Evolutionary conservation across 192 early-diverging fungal species (phyloP).

Genomic region (Powellomyces hirtus): DNA sequence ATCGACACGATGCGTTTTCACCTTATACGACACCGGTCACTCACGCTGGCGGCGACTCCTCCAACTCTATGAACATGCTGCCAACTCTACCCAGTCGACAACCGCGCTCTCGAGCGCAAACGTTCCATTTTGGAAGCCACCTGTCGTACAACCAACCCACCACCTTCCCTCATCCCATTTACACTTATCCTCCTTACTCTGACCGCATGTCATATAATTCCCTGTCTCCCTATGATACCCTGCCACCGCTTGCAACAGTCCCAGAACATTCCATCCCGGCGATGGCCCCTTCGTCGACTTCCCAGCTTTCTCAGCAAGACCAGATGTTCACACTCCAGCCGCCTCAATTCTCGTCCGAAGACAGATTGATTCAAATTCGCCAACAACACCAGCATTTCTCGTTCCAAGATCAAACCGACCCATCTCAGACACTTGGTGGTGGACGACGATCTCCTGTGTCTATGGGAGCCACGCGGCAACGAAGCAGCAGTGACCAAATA

Average conservation of each 20-base stretch:
- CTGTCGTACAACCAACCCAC: not conserved
- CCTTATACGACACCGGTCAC: no score
- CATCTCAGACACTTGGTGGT: not conserved
- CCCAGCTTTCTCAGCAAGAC: not conserved
- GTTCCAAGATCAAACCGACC: not conserved
- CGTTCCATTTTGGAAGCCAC: constrained; percentile 14
- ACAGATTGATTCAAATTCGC: not conserved
- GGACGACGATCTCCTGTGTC: not conserved
- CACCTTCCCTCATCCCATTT: not conserved
- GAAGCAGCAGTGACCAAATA: constrained; percentile 17
- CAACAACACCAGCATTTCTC: not conserved
- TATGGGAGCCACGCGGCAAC: not conserved
- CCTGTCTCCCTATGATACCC: not conserved
- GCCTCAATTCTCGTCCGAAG: not conserved
- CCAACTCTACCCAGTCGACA: no score
- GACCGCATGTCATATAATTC: not conserved
- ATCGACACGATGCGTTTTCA: no score
- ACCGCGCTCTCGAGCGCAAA: not conserved
- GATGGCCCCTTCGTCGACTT: not conserved
- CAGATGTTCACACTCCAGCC: not conserved
- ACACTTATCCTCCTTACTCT: not conserved
- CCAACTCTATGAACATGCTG: no score
- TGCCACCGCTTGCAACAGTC: not conserved
- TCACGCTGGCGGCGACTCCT: no score
- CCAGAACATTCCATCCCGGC: not conserved